phyloP scores from a whole-genome alignment of 2,329 filamentous ascomycete genomes.

The Fusarium sp. region DNA sequence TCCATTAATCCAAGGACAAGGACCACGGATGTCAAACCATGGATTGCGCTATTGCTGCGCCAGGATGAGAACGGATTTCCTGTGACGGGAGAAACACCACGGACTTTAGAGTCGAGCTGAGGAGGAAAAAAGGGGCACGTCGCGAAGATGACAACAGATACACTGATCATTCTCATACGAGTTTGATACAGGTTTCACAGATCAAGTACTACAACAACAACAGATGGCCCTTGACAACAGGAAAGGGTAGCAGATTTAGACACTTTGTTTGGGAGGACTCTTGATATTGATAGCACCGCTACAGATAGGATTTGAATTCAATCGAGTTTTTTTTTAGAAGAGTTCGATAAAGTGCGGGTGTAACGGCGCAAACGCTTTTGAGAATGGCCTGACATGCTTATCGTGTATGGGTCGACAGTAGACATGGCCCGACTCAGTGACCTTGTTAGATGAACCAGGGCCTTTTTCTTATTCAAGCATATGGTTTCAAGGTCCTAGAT shows the following conservation, averaged over 20 bases:
- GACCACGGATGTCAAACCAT: constrained; percentile 13
- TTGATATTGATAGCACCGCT: constrained; percentile 13
- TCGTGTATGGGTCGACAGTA: background rate
- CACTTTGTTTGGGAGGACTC: constrained; percentile 28
- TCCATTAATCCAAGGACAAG: constrained; percentile 22
- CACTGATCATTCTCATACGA: constrained; percentile 24
- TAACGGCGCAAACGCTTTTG: background rate
- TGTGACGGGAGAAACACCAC: constrained; percentile 14
- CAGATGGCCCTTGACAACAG: constrained; percentile 36
- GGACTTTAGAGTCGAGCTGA: constrained; percentile 25
- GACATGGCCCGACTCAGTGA: background rate
- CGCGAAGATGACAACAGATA: constrained; percentile 12
- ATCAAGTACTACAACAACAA: constrained; percentile 18
- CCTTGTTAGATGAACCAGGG: background rate
- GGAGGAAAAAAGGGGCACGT: constrained; percentile 10
- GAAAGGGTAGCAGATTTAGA: constrained; percentile 43
- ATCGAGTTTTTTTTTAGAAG: background rate
- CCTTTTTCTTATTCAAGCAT: background rate
- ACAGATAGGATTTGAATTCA: background rate
- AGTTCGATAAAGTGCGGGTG: background rate
- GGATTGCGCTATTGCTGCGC: constrained; percentile 27
- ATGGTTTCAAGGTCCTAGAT: background rate
- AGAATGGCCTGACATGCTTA: background rate
- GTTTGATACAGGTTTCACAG: constrained; percentile 29
- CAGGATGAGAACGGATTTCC: constrained; percentile 23